Base-by-base conservation (phyloP, 1,139 yeast genomes). In the Schizosaccharomyces versatilis region DNA sequence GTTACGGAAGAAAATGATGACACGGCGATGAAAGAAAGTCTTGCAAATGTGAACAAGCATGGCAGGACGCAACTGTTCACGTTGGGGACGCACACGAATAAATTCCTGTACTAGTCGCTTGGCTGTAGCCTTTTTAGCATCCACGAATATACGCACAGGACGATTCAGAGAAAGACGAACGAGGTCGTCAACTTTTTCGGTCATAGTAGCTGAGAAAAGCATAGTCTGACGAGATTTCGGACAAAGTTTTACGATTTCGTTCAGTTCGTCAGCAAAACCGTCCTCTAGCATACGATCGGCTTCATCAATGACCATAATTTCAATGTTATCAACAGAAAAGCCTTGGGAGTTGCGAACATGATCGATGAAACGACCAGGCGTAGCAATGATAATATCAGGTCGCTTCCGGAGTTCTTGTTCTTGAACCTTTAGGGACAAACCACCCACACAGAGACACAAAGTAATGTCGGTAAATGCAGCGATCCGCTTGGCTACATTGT, bases 211-310 rank as follows among this genome's bases (percentile, higher is more conserved):
- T 15, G 98, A 90, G 64, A 88, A 90, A 63, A 90, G 72, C 69
- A 93, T 71, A 0, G 97, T 88, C 69, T 90, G 99, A 66, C 98
- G 79, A 68, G 84, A 84, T 56, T 79, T 76, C 41, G 99, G 98
- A 62, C 93, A 74, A 57, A 88, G 72, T 36, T 84, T 76, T 67
- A 93, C 75, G 58, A 90, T 88, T 66, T 90, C 98, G 8, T 86
- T 81, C 63, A 90, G 72, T 69, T 90, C 98, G 54, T 79, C 86
- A 67, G 88, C 96, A 77, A 90, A 90, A 63, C 98, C 98, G 69
- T 90, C 98, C 67, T 90, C 99, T 62, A 90, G 75, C 98, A 90
- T 90, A 71, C 99, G 79, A 73, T 93, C 99, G 57, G 98, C 99
- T 72, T 86, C 97, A 71, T 93, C 98, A 62, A 90, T 77, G 39